Base-by-base conservation (phyloP, 129 eudicot genomes). In the Saposhnikovia divaricata region DNA sequence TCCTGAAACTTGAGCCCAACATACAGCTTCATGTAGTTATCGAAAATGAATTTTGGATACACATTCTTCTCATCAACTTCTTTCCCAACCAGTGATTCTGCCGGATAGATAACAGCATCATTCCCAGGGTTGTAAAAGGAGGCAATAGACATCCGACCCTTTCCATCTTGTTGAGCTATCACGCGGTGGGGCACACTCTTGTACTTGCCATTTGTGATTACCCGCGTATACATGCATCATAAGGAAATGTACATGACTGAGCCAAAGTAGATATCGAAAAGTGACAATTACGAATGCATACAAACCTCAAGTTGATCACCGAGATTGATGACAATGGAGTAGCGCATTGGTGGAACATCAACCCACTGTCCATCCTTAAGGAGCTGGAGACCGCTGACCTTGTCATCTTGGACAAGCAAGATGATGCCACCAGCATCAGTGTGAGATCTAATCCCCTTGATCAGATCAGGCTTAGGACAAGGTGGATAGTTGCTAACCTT, bases 111-210 rank as follows among this genome's bases (percentile, higher is more conserved):
- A 75, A 88, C 86, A 21, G 95, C 90, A 79, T 88, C 92, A 72
- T 81, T 75, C 25, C 88, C 90, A 0, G 89, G 92, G 80, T 88
- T 88, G 89, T 90, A 90, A 76, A 88, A 86, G 25, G 92, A 88
- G 28, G 96, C 91, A 37, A 90, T 42, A 1, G 93, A 90, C 95
- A 86, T 88, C 50, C 92, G 46, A 76, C 46, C 46, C 8, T 81
- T 75, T 27, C 90, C 91, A 68, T 88, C 80, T 44, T 87, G 78
- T 79, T 84, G 91, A 46, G 90, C 91, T 57, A 87, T 75, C 51
- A 90, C 90, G 69, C 89, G 43, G 81, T 90, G 95, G 83, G 86
- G 82, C 85, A 90, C 90, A 43, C 96, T 90, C 86, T 86, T 90
- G 86, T 90, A 88, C 69, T 81, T 86, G 0, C 96, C 92, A 63